Percentiles rank a stretch among this genome's conserved stretches.
These are phyloP conservation scores for Trichosporon inkin DNA, from an alignment of 1,284 basidiomycete species.

Conservation along the genomic window DNA sequence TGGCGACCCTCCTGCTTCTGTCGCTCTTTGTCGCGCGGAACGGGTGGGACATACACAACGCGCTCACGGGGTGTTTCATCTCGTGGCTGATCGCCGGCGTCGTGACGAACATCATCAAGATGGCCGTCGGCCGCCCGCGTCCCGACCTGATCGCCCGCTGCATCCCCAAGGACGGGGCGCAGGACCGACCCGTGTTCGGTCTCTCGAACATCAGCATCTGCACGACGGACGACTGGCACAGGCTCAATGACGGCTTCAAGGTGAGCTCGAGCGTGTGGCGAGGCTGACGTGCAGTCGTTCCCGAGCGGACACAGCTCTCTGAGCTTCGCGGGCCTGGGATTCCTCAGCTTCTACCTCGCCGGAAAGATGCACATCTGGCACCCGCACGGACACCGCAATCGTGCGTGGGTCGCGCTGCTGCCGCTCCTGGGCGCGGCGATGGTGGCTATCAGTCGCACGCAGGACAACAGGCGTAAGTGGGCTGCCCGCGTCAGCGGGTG, in stretches of 20 bases:
- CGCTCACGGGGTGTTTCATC: constrained; percentile 70
- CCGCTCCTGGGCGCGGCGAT: constrained; percentile 76
- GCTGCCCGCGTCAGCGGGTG: too few relatives aligned
- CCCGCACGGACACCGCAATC: constrained; percentile 68
- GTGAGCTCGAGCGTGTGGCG: constrained; percentile 23
- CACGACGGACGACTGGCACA: constrained; percentile 60
- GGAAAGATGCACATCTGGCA: constrained; percentile 92
- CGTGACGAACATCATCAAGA: constrained; percentile 78
- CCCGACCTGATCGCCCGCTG: constrained; percentile 81
- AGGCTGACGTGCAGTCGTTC: constrained; percentile 58
- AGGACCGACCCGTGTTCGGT: constrained; percentile 64
- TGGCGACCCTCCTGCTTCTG: constrained; percentile 63
- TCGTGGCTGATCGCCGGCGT: constrained; percentile 69
- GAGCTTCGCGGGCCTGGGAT: constrained; percentile 87
- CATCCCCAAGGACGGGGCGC: constrained; percentile 62
- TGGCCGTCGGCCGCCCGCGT: constrained; percentile 76
- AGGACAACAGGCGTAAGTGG: constrained; percentile 75
- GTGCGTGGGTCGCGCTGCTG: constrained; percentile 74
- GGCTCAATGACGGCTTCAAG: constrained; percentile 79
- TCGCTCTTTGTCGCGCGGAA: constrained; percentile 68
- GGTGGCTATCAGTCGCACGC: constrained; percentile 85
- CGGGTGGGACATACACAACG: constrained; percentile 84
- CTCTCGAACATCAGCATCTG: constrained; percentile 74
- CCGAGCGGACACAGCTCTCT: constrained; percentile 76
- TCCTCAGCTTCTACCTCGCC: constrained; percentile 79